These are phyloP conservation scores for Reutealis trisperma DNA, from an alignment of 345 rosid species.

Conservation along the genomic window DNA sequence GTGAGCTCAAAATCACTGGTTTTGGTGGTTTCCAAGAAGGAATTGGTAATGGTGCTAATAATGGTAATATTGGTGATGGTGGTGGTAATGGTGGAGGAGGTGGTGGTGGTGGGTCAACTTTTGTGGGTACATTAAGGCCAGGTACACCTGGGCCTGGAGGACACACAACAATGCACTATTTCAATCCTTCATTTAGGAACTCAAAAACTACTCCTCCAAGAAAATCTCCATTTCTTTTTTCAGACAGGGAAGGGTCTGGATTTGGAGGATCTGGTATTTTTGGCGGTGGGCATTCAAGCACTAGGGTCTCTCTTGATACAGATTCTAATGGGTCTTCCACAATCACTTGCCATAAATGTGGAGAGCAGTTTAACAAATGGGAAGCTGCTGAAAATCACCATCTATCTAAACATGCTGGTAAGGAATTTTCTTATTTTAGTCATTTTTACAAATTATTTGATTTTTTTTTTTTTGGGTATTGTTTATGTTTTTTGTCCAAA, in stretches of 20 bases:
- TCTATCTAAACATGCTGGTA: constrained; percentile 98
- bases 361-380: constrained; percentile 85
- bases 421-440: background rate
- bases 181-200: constrained; percentile 62
- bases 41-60: constrained; percentile 25
- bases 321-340: constrained; percentile 56
- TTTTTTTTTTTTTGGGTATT: background rate
- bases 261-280: constrained; percentile 15
- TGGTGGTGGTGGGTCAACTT: constrained; percentile 42
- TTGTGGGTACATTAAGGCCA: constrained; percentile 82
- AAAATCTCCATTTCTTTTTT: constrained; percentile 46
- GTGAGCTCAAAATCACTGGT: constrained; percentile 95
- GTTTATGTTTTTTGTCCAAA: background rate
- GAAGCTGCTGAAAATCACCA: constrained; percentile 98
- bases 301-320: constrained; percentile 59
- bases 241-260: constrained; percentile 57
- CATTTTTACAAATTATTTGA: background rate
- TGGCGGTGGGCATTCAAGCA: constrained; percentile 49
- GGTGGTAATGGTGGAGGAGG: background rate
- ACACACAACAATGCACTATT: constrained; percentile 64
- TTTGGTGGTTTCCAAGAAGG: constrained; percentile 63
- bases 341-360: constrained; percentile 94
- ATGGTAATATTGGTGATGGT: constrained; percentile 9
- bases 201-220: constrained; percentile 50
- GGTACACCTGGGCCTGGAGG: constrained; percentile 90